These are phyloP conservation scores for Mycena epipterygia DNA, from an alignment of 768 basidiomycete genomes.

Conservation along the genomic window DNA sequence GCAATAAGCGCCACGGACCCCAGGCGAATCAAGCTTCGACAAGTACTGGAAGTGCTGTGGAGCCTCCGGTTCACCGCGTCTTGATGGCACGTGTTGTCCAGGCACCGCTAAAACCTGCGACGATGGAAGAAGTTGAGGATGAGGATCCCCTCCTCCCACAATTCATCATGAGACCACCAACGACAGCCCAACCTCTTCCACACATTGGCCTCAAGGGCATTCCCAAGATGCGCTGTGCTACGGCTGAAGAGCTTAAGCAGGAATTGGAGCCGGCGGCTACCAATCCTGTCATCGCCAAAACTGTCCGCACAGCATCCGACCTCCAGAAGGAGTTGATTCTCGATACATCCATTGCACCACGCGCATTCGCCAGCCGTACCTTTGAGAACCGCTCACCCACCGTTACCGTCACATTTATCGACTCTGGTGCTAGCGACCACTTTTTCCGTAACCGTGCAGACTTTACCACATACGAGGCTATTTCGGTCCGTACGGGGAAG, in stretches of 20 bases:
- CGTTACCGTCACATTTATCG: constrained; percentile 1
- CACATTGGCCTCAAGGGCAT: too few species aligned
- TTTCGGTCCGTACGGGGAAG: not conserved
- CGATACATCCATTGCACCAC: not conserved
- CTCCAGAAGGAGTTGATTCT: not conserved
- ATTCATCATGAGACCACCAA: not conserved
- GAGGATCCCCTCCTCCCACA: not conserved
- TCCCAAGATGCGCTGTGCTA: not conserved
- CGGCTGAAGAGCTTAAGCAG: not conserved
- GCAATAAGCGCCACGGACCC: constrained; percentile 5
- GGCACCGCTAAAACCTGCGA: not conserved
- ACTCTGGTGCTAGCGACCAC: constrained; percentile 42
- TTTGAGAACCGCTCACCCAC: constrained; percentile 14
- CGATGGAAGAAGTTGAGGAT: constrained; percentile 1
- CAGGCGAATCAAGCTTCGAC: constrained; percentile 5
- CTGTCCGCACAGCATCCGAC: not conserved
- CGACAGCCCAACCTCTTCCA: too few species aligned
- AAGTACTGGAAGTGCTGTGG: not conserved
- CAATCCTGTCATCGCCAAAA: too few species aligned
- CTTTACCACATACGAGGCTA: not conserved
- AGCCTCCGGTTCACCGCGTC: not conserved
- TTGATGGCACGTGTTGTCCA: constrained; percentile 13
- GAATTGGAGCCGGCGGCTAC: not conserved
- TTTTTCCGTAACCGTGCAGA: not conserved
- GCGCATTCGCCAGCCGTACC: constrained; percentile 8